Conservation (phyloP, 306 rosid genomes). For the Cicer chorassanicum region DNA sequence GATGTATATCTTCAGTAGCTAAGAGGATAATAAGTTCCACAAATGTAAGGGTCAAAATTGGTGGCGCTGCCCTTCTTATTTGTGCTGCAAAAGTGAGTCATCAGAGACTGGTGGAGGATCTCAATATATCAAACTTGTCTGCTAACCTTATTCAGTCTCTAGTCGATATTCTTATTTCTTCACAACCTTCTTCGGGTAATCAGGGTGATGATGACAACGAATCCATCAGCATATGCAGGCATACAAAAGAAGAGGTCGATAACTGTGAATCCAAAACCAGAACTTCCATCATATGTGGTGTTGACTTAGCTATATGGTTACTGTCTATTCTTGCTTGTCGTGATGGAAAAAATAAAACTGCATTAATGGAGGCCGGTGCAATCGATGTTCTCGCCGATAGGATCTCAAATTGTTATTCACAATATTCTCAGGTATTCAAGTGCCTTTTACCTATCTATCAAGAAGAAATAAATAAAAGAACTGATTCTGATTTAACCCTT, state of each 20-base stretch:
- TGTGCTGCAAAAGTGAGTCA: constrained; percentile 84
- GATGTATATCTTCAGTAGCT: constrained; percentile 75
- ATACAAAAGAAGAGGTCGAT: constrained; percentile 56
- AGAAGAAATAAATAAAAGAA: constrained; percentile 30
- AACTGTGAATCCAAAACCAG: constrained; percentile 56
- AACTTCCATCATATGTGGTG: constrained; percentile 68
- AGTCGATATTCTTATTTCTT: constrained; percentile 67
- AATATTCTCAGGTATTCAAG: constrained; percentile 80
- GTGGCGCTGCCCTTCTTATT: constrained; percentile 87
- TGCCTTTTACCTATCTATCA: constrained; percentile 29
- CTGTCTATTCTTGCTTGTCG: constrained; percentile 86
- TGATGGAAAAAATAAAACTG: constrained; percentile 69
- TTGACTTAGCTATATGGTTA: constrained; percentile 85
- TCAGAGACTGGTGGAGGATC: constrained; percentile 82
- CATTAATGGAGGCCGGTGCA: constrained; percentile 95
- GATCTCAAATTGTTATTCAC: constrained; percentile 74
- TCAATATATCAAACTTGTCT: constrained; percentile 62
- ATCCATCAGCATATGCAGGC: constrained; percentile 72
- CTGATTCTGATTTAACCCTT: constrained; percentile 35
- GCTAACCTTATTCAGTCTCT: constrained; percentile 76
- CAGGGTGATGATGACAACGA: constrained; percentile 55
- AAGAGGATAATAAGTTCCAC: constrained; percentile 81
- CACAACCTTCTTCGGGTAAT: constrained; percentile 54
- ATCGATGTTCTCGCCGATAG: constrained; percentile 83
- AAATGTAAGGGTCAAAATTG: constrained; percentile 73